A percentile compares a stretch with the other conserved stretches of the same genome.
phyloP scores from a whole-genome alignment of 2,329 filamentous ascomycete genomes.

The Ophiostoma perfectum region DNA sequence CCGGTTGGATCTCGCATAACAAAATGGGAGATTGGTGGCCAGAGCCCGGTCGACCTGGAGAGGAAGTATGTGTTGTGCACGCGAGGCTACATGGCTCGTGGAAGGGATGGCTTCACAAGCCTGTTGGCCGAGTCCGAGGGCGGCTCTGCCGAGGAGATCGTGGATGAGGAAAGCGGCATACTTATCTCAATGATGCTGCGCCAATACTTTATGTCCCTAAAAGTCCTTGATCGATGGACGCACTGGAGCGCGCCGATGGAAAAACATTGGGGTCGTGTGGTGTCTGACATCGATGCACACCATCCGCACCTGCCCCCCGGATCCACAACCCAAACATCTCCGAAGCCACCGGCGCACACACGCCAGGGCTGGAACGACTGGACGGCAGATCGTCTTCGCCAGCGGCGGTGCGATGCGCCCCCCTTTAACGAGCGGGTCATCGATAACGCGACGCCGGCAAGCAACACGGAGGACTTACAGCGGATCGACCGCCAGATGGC shows the following conservation, averaged over 20 bases:
- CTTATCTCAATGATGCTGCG: slow-evolving; percentile 80
- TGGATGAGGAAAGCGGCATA: slow-evolving; percentile 81
- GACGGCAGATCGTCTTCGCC: slow-evolving; percentile 36
- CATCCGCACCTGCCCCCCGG: slow-evolving; percentile 44
- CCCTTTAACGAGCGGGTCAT: slow-evolving; percentile 43
- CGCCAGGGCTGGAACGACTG: slow-evolving; percentile 35
- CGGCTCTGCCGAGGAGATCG: slow-evolving; percentile 68
- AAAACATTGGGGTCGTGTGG: slow-evolving; percentile 61
- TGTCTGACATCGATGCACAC: slow-evolving; percentile 52
- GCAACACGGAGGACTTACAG: slow-evolving; percentile 39
- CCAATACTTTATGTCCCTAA: slow-evolving; percentile 85
- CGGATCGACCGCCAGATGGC: slow-evolving; percentile 46
- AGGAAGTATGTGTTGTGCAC: slow-evolving; percentile 70
- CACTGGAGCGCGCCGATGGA: slow-evolving; percentile 59
- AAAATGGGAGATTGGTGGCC: slow-evolving; percentile 55
- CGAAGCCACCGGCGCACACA: background rate
- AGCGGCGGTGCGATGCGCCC: slow-evolving; percentile 32
- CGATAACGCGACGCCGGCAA: slow-evolving; percentile 35
- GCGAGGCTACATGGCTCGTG: slow-evolving; percentile 80
- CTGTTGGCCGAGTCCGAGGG: slow-evolving; percentile 72
- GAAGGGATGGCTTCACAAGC: slow-evolving; percentile 78
- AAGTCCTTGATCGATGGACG: slow-evolving; percentile 74
- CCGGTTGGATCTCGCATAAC: slow-evolving; percentile 58
- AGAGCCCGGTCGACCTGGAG: slow-evolving; percentile 48
- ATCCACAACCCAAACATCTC: background rate